Percentiles rank a stretch among this genome's conserved stretches.
Conservation (phyloP, 2,329 filamentous ascomycete genomes). For the Phaeosphaeriaceae sp. region DNA sequence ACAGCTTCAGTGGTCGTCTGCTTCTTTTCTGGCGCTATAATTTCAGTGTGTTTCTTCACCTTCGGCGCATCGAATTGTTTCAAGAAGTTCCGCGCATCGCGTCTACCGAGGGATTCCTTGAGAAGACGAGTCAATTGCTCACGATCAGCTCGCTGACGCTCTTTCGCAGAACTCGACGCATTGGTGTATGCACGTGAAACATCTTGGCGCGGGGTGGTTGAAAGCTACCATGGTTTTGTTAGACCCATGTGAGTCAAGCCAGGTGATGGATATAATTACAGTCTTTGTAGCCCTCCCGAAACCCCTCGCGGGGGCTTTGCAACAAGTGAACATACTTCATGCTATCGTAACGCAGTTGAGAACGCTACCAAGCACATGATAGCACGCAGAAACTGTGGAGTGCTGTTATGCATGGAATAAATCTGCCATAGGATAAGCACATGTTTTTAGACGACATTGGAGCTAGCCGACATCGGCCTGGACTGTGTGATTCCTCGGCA, state of each 20-base stretch:
- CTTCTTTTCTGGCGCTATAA: conserved; percentile 13
- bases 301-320: conserved; percentile 43
- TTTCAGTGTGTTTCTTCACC: conserved; percentile 24
- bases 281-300: conserved; percentile 34
- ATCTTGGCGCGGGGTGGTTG: conserved; percentile 15
- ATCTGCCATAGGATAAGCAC: neutral
- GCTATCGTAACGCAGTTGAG: conserved; percentile 22
- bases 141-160: conserved; percentile 45
- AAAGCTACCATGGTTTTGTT: conserved; percentile 12
- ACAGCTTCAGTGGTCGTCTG: conserved; percentile 24
- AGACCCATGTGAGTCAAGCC: conserved; percentile 28
- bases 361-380: too few species aligned
- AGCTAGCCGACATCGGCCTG: conserved; percentile 2
- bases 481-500: conserved; percentile 1
- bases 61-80: conserved; percentile 72
- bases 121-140: conserved; percentile 61
- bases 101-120: conserved; percentile 86
- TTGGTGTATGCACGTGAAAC: conserved; percentile 24
- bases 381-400: too few species aligned
- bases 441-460: too few species aligned
- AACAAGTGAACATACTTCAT: conserved; percentile 49
- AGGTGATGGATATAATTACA: conserved; percentile 28
- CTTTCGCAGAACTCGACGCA: conserved; percentile 40
- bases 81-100: conserved; percentile 90
- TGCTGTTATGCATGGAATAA: neutral